These are phyloP conservation scores for Neurospora sp. DNA, from an alignment of 495 filamentous ascomycete genomes.

Conservation along the genomic window DNA sequence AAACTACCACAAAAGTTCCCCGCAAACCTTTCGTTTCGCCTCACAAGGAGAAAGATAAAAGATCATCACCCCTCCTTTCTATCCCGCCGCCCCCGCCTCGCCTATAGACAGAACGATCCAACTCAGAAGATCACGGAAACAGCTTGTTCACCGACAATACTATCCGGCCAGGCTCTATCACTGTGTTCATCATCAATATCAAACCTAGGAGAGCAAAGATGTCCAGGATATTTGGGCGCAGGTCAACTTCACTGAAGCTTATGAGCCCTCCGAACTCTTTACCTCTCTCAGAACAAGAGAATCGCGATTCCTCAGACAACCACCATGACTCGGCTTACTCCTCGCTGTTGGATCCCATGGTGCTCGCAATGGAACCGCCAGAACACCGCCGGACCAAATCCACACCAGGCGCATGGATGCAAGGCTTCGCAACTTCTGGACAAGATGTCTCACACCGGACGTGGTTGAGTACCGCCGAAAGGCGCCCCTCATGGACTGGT, in stretches of 20 bases:
- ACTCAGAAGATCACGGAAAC: background rate
- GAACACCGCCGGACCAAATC: slow-evolving; percentile 3
- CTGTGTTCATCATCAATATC: background rate
- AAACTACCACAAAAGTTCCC: background rate
- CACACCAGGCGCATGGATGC: background rate
- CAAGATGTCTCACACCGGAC: background rate
- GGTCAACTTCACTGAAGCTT: background rate
- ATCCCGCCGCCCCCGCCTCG: background rate
- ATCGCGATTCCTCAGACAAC: background rate
- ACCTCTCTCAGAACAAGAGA: background rate
- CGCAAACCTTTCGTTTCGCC: background rate
- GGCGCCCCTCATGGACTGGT: slow-evolving; percentile 8
- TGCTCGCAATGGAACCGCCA: background rate
- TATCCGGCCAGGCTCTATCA: background rate
- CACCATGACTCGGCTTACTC: slow-evolving; percentile 13
- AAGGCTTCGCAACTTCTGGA: background rate
- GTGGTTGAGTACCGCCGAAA: slow-evolving; percentile 16
- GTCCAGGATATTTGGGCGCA: background rate
- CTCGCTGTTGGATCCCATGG: slow-evolving; percentile 16
- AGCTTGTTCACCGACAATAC: background rate
- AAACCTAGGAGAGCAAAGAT: background rate
- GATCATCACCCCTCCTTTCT: background rate
- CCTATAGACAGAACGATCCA: background rate
- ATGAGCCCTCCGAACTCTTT: background rate
- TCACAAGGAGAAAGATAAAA: background rate